These are phyloP conservation scores for Penicillium sp. DNA, from an alignment of 2,329 filamentous ascomycete species.

Conservation along the genomic window DNA sequence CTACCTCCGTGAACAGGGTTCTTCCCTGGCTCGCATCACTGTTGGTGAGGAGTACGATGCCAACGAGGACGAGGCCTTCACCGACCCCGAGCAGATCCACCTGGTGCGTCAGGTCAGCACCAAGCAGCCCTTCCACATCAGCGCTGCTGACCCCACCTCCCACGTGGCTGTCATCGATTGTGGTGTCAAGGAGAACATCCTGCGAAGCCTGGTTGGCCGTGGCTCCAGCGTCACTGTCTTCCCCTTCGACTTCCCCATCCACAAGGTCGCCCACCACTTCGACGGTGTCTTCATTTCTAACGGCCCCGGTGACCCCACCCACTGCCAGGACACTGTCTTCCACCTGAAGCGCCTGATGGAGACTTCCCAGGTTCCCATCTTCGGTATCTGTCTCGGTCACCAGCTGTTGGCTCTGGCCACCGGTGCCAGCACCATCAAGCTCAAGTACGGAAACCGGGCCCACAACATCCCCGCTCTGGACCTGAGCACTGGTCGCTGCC, in stretches of 20 bases:
- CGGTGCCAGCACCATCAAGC: constrained; percentile 88
- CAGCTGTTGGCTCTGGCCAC: constrained; percentile 89
- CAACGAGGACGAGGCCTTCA: constrained; percentile 93
- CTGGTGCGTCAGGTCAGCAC: constrained; percentile 94
- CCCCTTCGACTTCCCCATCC: constrained; percentile 95
- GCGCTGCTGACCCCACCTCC: constrained; percentile 76
- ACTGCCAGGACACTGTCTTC: constrained; percentile 92
- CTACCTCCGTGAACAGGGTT: constrained; percentile 91
- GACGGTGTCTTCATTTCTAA: constrained; percentile 99
- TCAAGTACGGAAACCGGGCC: constrained; percentile 98
- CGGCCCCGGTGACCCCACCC: constrained; percentile 94
- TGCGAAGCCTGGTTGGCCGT: constrained; percentile 87
- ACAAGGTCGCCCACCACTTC: constrained; percentile 97
- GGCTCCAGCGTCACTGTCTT: constrained; percentile 92
- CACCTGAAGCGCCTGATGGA: constrained; percentile 90
- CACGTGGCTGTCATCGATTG: constrained; percentile 97
- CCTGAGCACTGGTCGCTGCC: constrained; percentile 92
- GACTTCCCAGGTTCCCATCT: constrained; percentile 84
- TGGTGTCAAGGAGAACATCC: constrained; percentile 99
- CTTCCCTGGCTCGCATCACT: constrained; percentile 89
- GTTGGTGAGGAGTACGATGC: constrained; percentile 98
- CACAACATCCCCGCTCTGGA: constrained; percentile 98
- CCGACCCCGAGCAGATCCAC: constrained; percentile 96
- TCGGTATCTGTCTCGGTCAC: constrained; percentile 97
- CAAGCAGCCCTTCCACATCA: constrained; percentile 95